These are phyloP conservation scores for Lodderomyces parapsilosis DNA, from an alignment of 1,139 yeast genomes.

Conservation along the genomic window DNA sequence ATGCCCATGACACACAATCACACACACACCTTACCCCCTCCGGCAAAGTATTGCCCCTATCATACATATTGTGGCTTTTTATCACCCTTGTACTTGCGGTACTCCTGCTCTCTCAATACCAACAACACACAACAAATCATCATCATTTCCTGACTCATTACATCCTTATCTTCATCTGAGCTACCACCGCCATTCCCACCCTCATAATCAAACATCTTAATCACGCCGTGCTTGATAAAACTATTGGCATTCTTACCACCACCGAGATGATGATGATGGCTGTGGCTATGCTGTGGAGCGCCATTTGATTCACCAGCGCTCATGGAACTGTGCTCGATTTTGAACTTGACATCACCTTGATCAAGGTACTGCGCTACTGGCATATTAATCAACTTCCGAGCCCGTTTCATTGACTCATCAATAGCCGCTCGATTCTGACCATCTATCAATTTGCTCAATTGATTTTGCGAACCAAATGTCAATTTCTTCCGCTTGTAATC, in stretches of 20 bases:
- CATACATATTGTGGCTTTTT: slow-evolving; percentile 4
- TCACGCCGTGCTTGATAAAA: slow-evolving; percentile 26
- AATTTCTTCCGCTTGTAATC: slow-evolving; percentile 8
- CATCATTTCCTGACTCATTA: slow-evolving; percentile 23
- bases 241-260: slow-evolving; percentile 10
- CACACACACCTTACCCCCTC: background rate
- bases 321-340: slow-evolving; percentile 5
- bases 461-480: slow-evolving; percentile 8
- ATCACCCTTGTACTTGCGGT: slow-evolving; percentile 36
- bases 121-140: slow-evolving; percentile 31
- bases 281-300: background rate
- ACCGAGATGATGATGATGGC: background rate
- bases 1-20: background rate
- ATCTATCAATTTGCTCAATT: slow-evolving; percentile 11
- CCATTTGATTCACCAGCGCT: background rate
- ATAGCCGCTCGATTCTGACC: slow-evolving; percentile 12
- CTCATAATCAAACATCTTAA: slow-evolving; percentile 27
- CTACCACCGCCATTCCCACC: slow-evolving; percentile 3
- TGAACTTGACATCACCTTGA: slow-evolving; percentile 25
- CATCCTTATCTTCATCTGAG: slow-evolving; percentile 5
- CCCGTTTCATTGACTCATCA: slow-evolving; percentile 11
- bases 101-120: slow-evolving; percentile 40
- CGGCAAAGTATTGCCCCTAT: background rate
- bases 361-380: slow-evolving; percentile 36
- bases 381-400: slow-evolving; percentile 20